Base-by-base conservation (phyloP, 78 protist species). In the Emiliania huxleyi region DNA sequence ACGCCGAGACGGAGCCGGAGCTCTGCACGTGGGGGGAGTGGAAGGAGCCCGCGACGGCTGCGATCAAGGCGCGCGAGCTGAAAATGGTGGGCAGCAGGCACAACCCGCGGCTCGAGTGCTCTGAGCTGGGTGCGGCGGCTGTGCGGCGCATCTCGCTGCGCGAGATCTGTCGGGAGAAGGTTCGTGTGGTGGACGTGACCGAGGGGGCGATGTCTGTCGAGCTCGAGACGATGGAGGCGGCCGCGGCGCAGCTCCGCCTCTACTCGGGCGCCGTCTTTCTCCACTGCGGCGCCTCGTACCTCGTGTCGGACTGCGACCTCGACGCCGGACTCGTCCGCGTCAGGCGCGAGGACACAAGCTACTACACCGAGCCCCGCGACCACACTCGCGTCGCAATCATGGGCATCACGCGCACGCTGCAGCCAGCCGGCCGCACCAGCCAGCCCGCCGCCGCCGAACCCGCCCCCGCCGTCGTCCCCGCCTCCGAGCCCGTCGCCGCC, bases 291-390 rank as follows among this genome's bases (percentile, higher is more conserved):
- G 37, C 6, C 26, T 18, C 90, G 29, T 85, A 85, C 55, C 52
- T 85, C 8, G 90, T 85, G 55, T 1, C 12, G 37, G 38, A 4
- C 15, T 18, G 12, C 43, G 90, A 85, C 62, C 18, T 44, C 11
- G 90, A 37, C 40, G 35, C 6, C 37, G 23, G 55, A 4, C 52
- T 85, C 26, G 52, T 18, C 42, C 4, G 55, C 43, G 56, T 48
- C 42, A 2, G 22, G 2, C 52, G 62, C 18, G 73, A 85, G 62
- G 62, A 85, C 55, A 18, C 15, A 12, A 11, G 22, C 62, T 85
- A 43, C 62, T 85, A 43, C 90, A 85, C 90, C 37, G 90, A 85
- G 62, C 90, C 90, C 26, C 33, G 90, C 38, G 73, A 85, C 15
- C 90, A 85, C 55, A 12, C 19, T 5, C 33, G 90, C 38, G 45